Evolutionary conservation across 2,329 filamentous ascomycete species (phyloP).

Genomic region (Aspergillus fijiensis): DNA sequence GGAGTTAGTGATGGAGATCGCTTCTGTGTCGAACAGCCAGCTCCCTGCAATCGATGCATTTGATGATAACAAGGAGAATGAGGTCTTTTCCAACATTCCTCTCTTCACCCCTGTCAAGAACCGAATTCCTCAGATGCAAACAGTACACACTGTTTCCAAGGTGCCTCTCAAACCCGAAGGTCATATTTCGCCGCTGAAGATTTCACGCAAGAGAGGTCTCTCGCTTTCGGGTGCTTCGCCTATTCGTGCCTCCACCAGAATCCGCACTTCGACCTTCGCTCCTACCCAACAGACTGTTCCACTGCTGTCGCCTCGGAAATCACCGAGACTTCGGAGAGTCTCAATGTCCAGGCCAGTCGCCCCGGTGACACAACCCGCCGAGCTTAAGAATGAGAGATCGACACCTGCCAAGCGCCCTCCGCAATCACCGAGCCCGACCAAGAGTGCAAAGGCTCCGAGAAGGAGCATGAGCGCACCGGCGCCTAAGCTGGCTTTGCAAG

Average conservation of each 20-base stretch:
- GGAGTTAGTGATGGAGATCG: not conserved
- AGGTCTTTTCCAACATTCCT: constrained; percentile 19
- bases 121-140: constrained; percentile 47
- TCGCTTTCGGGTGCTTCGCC: constrained; percentile 52
- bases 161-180: constrained; percentile 70
- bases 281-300: constrained; percentile 22
- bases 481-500: constrained; percentile 55
- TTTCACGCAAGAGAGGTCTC: constrained; percentile 49
- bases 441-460: constrained; percentile 24
- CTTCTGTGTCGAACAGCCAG: not conserved
- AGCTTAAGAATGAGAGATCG: constrained; percentile 3
- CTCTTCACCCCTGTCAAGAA: constrained; percentile 59
- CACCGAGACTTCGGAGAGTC: constrained; percentile 19
- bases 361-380: constrained; percentile 19
- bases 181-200: constrained; percentile 47
- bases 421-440: constrained; percentile 27
- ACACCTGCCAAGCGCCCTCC: constrained; percentile 15
- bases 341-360: constrained; percentile 15
- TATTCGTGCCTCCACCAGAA: constrained; percentile 32
- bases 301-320: constrained; percentile 31
- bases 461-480: constrained; percentile 20
- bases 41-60: constrained; percentile 36
- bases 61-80: constrained; percentile 33
- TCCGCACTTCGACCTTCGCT: constrained; percentile 25
- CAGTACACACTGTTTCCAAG: constrained; percentile 74